Base-by-base conservation (phyloP, 1,139 yeast species). In the Hansenula sp. region DNA sequence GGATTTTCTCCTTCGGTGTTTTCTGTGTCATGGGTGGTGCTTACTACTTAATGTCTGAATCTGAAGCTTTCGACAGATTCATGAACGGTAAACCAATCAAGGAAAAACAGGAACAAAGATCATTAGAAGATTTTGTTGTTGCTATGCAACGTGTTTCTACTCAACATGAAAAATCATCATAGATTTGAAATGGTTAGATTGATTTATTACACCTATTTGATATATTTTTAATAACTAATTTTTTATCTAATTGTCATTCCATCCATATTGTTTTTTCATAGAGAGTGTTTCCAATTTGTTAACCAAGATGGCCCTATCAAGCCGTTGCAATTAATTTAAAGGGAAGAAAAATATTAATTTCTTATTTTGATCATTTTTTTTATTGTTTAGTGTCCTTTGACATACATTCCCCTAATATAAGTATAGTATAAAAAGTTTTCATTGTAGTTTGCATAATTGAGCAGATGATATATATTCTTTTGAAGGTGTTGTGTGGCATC, bases 91-190 rank as follows among this genome's bases (percentile, higher is more conserved):
- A 83, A 72, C 76, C 84, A 67, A 62, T 74, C 52, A 81, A 82
- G 76, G 81, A 79, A 61, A 68, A 73, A 65, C 72, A 66, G 47
- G 58, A 54, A 50, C 76, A 84, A 71, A 86, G 96, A 79, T 79
- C 94, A 51, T 72, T 90, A 57, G 98, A 90, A 79, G 97, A 90
- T 74, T 90, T 90, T 81, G 79, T 90, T 71, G 89, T 88, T 63
- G 89, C 96, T 63, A 89, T 90, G 96, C 93, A 87, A 80, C 86
- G 97, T 81, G 96, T 90, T 58, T 90, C 96, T 60, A 90, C 96
- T 72, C 96, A 89, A 77, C 97, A 90, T 77, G 97, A 90, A 79
- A 76, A 77, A 67, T 70, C 66, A 51, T 50, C 62, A 52, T 67
- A 66, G 61, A 40, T 34, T 34, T 18, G 13, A 21, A 38, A 24